Percentiles rank a stretch among this genome's conserved stretches.
Evolutionary conservation across 202 grass and related monocot species (phyloP).

Genomic region (Zizania palustris): DNA sequence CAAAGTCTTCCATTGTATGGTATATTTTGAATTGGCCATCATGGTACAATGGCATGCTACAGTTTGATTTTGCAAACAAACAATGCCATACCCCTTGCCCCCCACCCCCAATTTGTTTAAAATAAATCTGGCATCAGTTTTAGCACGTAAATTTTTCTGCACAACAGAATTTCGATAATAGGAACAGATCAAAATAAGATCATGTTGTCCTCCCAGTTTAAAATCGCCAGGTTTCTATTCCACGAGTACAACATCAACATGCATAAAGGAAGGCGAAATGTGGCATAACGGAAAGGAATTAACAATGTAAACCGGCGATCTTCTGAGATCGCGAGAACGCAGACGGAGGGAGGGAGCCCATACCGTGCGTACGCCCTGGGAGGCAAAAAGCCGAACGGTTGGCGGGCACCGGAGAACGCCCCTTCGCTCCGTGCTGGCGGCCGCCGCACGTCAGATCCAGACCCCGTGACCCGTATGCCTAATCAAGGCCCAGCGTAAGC

Average conservation of each 20-base stretch:
- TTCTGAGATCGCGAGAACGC: no score
- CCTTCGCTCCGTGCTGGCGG: neutral
- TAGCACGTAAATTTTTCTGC: neutral
- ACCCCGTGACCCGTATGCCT: neutral
- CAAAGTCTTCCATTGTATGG: neutral
- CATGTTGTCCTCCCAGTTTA: neutral
- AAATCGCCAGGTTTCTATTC: neutral
- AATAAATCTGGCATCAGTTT: neutral
- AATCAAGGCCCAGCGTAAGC: neutral
- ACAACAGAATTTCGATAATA: neutral
- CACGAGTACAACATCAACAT: neutral
- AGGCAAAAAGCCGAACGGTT: conserved; percentile 46
- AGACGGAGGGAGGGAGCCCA: neutral
- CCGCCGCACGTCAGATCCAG: neutral
- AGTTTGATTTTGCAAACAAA: neutral
- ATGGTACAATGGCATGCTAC: neutral
- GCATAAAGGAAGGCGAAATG: neutral
- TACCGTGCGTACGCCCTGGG: neutral
- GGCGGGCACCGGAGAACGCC: neutral
- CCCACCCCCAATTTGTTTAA: neutral
- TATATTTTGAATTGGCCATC: neutral
- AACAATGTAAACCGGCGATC: neutral
- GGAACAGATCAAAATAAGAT: neutral
- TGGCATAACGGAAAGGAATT: neutral
- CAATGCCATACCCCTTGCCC: neutral